Conservation (phyloP, 257 asterid species). For the Solanum corneliomulleri region DNA sequence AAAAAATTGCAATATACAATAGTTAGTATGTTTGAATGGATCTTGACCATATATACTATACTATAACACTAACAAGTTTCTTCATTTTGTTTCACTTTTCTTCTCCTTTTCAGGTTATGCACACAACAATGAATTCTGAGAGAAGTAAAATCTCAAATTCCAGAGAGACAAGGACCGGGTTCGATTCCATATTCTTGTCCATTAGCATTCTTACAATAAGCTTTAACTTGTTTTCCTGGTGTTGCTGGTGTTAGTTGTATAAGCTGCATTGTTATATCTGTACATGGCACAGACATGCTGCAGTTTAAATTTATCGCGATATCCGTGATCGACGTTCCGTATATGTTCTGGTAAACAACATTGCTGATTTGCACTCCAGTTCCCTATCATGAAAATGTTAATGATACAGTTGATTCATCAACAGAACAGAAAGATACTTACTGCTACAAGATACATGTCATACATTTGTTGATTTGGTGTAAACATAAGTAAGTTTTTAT, state of each 20-base stretch:
- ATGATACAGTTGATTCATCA: background rate
- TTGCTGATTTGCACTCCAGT: conserved; percentile 54
- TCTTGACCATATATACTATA: background rate
- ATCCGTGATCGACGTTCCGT: conserved; percentile 39
- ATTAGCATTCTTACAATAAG: conserved; percentile 34
- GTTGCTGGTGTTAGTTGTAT: conserved; percentile 16
- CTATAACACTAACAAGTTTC: background rate
- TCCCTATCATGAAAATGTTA: conserved; percentile 14
- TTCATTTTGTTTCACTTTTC: background rate
- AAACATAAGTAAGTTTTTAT: background rate
- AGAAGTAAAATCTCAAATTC: background rate
- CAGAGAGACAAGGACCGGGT: conserved; percentile 40
- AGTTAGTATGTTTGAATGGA: background rate
- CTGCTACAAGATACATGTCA: background rate
- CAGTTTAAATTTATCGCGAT: conserved; percentile 51
- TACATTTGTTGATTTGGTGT: background rate
- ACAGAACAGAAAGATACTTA: background rate
- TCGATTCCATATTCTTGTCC: conserved; percentile 29
- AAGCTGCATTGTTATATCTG: conserved; percentile 23
- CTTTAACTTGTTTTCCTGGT: conserved; percentile 17
- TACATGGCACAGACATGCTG: conserved; percentile 39
- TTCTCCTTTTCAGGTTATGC: background rate
- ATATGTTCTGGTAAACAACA: conserved; percentile 17
- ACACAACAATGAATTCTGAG: background rate
- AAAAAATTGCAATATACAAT: background rate